phyloP scores from a whole-genome alignment of 768 basidiomycete genomes.

The Royoungia palumana region DNA sequence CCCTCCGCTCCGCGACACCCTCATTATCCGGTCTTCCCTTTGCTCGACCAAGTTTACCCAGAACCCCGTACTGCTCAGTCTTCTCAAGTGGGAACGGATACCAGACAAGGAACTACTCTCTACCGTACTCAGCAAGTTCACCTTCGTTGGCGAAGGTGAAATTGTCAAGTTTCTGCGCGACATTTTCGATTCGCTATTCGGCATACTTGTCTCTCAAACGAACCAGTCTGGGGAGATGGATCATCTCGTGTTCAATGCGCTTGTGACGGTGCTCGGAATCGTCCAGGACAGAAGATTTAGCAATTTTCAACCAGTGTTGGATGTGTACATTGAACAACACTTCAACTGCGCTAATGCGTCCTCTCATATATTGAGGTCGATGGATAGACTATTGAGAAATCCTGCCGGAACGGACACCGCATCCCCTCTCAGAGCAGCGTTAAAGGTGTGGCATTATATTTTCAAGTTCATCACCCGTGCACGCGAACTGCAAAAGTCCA shows the following conservation, averaged over 20 bases:
- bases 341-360: constrained; percentile 80
- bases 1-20: constrained; percentile 69
- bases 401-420: constrained; percentile 72
- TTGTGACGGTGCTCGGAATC: constrained; percentile 89
- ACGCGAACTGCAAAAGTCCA: constrained; percentile 79
- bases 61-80: constrained; percentile 74
- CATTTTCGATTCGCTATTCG: constrained; percentile 92
- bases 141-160: constrained; percentile 91
- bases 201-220: constrained; percentile 70
- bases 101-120: constrained; percentile 61
- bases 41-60: constrained; percentile 93
- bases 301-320: constrained; percentile 91
- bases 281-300: constrained; percentile 92
- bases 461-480: constrained; percentile 94
- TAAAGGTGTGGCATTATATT: constrained; percentile 97
- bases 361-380: constrained; percentile 80
- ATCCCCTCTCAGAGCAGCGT: constrained; percentile 75
- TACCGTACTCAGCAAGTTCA: constrained; percentile 76
- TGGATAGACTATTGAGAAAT: constrained; percentile 76
- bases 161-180: constrained; percentile 89
- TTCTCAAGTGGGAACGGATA: constrained; percentile 80
- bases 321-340: constrained; percentile 89
- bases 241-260: constrained; percentile 81
- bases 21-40: constrained; percentile 82
- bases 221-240: constrained; percentile 82